Conservation (phyloP, 2,329 filamentous ascomycete genomes). For the Coleophoma crateriformis region DNA sequence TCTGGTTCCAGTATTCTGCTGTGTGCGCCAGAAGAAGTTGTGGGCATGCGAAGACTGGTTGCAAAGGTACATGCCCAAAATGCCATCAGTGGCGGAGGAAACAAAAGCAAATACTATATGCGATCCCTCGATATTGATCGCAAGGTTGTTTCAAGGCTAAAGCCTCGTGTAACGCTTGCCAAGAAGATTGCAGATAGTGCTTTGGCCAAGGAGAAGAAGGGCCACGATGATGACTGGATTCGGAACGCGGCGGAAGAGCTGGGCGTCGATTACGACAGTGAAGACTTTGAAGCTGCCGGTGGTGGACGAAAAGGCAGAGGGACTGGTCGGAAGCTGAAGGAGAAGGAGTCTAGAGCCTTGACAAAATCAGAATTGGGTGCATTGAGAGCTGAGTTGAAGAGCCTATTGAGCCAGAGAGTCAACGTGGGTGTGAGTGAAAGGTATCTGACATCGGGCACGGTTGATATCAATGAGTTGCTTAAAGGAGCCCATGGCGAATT, state of each 20-base stretch:
- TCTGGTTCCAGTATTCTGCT: conserved; percentile 80
- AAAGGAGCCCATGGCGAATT: conserved; percentile 53
- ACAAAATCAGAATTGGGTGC: conserved; percentile 69
- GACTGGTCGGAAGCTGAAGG: conserved; percentile 66
- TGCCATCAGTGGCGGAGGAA: conserved; percentile 30
- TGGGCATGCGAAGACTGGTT: conserved; percentile 75
- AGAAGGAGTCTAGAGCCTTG: conserved; percentile 61
- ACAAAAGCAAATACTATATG: conserved; percentile 60
- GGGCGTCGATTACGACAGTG: conserved; percentile 88
- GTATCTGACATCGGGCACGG: conserved; percentile 77
- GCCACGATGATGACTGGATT: conserved; percentile 80
- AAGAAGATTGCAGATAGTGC: conserved; percentile 80
- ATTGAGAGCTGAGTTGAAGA: conserved; percentile 66
- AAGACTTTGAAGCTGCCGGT: conserved; percentile 65
- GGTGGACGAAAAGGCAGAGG: conserved; percentile 63
- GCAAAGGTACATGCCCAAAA: conserved; percentile 75
- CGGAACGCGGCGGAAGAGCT: conserved; percentile 82
- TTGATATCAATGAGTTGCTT: conserved; percentile 73
- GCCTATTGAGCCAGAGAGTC: conserved; percentile 65
- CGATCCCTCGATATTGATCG: conserved; percentile 79
- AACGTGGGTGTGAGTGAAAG: conserved; percentile 84
- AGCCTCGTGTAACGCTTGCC: conserved; percentile 71
- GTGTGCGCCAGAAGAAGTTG: conserved; percentile 86
- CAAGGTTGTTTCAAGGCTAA: conserved; percentile 69
- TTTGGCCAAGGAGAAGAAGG: conserved; percentile 82